Evolutionary conservation across 805 yeast species (phyloP).

Genomic region (Sporopachydermia quercuum): DNA sequence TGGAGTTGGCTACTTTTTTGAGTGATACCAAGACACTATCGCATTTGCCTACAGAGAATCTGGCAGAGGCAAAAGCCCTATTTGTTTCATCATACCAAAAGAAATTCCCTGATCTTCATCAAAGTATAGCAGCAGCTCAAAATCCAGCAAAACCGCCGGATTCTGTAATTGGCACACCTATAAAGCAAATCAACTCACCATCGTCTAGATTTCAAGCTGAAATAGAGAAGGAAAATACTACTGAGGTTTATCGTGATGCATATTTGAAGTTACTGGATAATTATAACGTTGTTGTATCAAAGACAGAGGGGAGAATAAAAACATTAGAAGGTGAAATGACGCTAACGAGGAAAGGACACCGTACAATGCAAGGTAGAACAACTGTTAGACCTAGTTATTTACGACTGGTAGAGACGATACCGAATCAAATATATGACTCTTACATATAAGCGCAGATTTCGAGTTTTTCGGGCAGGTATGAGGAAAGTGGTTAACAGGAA

Average conservation of each 20-base stretch:
- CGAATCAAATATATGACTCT: too few relatives aligned
- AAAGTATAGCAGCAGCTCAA: neutral
- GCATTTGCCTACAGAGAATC: neutral
- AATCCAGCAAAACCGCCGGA: neutral
- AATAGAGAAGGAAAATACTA: neutral
- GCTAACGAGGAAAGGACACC: neutral
- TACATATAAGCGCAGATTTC: too few relatives aligned
- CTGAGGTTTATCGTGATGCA: neutral
- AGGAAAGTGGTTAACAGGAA: too few relatives aligned
- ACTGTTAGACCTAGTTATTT: neutral
- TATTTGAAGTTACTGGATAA: neutral
- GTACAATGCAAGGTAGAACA: neutral
- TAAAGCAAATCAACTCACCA: neutral
- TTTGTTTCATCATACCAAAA: neutral
- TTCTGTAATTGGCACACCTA: neutral
- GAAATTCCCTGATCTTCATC: neutral
- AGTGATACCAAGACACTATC: neutral
- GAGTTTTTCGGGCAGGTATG: too few relatives aligned
- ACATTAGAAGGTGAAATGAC: neutral
- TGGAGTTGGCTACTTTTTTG: neutral
- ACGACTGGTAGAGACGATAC: constrained; percentile 1
- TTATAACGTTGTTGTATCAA: neutral
- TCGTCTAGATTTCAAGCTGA: neutral
- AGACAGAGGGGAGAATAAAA: neutral
- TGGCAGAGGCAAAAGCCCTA: neutral